Conservation (phyloP, 768 basidiomycete genomes). For the Candolleomyces efflorescens region DNA sequence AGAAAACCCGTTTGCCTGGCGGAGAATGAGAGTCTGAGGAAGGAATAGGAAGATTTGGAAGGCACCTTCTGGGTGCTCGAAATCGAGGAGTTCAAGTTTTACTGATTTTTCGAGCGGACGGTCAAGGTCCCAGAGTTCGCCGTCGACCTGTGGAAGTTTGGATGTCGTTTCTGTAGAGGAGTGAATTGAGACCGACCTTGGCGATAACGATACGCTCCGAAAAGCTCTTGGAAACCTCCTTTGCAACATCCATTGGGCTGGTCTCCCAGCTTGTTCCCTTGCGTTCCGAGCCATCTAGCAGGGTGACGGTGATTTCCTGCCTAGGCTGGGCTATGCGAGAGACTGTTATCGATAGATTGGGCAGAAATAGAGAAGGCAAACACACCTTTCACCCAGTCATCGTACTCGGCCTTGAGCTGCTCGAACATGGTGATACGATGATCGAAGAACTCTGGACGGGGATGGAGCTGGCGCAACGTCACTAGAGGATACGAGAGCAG, state of each 20-base stretch:
- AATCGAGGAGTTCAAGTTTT: constrained; percentile 83
- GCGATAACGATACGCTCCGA: constrained; percentile 91
- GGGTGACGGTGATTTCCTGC: constrained; percentile 75
- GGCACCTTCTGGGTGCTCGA: constrained; percentile 86
- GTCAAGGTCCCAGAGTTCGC: constrained; percentile 89
- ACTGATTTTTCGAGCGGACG: constrained; percentile 86
- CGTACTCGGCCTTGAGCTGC: constrained; percentile 77
- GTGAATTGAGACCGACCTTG: constrained; percentile 54
- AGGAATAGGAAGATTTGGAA: neutral
- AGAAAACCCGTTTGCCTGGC: constrained; percentile 93
- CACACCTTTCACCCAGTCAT: constrained; percentile 72
- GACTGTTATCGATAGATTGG: constrained; percentile 4
- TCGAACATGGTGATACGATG: constrained; percentile 90
- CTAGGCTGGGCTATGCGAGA: constrained; percentile 63
- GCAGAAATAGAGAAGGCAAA: constrained; percentile 2
- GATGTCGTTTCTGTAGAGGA: neutral
- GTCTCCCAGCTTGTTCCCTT: constrained; percentile 94
- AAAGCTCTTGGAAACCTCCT: constrained; percentile 80
- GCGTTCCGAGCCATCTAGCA: constrained; percentile 83
- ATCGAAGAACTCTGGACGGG: constrained; percentile 82
- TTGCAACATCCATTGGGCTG: constrained; percentile 86
- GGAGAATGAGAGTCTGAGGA: neutral
- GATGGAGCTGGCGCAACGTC: constrained; percentile 54
- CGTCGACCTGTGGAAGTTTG: constrained; percentile 58
- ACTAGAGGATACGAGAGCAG: neutral